These are phyloP conservation scores for Phycomyces nitens DNA, from an alignment of 192 early-diverging fungal species.

Conservation along the genomic window DNA sequence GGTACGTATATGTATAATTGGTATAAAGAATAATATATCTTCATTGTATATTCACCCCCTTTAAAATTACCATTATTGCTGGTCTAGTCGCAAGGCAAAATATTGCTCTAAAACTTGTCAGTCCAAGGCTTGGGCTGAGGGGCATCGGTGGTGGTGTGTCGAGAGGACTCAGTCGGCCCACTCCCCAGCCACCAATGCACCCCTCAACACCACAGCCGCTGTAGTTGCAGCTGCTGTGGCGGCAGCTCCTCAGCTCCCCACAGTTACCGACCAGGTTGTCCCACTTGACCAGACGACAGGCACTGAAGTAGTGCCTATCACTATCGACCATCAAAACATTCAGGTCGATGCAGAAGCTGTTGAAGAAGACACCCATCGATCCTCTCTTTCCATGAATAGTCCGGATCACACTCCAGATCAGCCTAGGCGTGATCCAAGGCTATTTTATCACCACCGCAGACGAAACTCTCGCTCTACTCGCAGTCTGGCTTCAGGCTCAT, in stretches of 20 bases:
- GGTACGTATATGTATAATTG: slow-evolving; percentile 34
- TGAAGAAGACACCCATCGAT: slow-evolving; percentile 1
- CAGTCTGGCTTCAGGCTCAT: slow-evolving; percentile 29
- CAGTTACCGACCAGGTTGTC: slow-evolving; percentile 24
- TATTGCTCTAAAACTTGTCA: slow-evolving; percentile 83
- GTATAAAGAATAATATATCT: background rate
- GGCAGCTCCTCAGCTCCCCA: slow-evolving; percentile 26
- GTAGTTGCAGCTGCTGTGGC: slow-evolving; percentile 36
- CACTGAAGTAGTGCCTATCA: slow-evolving; percentile 18
- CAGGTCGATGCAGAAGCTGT: background rate
- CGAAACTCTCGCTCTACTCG: slow-evolving; percentile 21
- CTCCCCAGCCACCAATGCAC: slow-evolving; percentile 21
- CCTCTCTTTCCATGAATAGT: slow-evolving; percentile 6
- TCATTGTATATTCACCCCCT: background rate
- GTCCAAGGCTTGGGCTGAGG: slow-evolving; percentile 72
- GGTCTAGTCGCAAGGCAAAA: slow-evolving; percentile 64
- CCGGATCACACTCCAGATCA: slow-evolving; percentile 5
- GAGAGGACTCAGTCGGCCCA: slow-evolving; percentile 39
- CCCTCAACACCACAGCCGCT: slow-evolving; percentile 24
- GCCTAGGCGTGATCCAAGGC: slow-evolving; percentile 8
- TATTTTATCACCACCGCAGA: slow-evolving; percentile 22
- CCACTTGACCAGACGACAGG: slow-evolving; percentile 24
- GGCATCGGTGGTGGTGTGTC: slow-evolving; percentile 79
- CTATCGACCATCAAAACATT: slow-evolving; percentile 15
- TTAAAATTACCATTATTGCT: background rate